These are phyloP conservation scores for Chloridella minuta DNA, from an alignment of 352 stramenopile genomes.

Conservation along the genomic window DNA sequence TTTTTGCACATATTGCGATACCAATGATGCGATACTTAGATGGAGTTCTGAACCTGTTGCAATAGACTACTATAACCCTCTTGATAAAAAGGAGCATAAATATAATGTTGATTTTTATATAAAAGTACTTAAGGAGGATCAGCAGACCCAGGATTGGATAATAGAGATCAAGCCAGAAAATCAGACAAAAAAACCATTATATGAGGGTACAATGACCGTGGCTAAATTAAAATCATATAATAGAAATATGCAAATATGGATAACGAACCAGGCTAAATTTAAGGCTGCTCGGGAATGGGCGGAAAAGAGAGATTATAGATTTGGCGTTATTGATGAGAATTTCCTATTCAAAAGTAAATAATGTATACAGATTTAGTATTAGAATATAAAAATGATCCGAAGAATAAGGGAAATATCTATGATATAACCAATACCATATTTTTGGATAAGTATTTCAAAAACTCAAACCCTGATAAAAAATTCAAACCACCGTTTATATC, in stretches of 20 bases:
- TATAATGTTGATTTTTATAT: background rate
- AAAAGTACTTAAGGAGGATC: background rate
- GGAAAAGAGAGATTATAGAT: background rate
- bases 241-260: background rate
- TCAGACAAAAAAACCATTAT: background rate
- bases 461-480: no score
- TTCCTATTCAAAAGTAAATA: no score
- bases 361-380: no score
- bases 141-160: background rate
- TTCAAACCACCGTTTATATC: no score
- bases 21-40: background rate
- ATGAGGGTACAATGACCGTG: background rate
- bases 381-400: no score
- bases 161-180: background rate
- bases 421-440: no score
- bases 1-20: background rate
- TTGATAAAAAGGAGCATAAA: background rate
- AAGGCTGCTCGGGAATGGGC: background rate
- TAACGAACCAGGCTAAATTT: background rate
- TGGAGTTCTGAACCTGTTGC: background rate
- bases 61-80: background rate
- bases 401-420: no score
- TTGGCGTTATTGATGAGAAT: no score
- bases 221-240: background rate
- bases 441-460: no score